phyloP scores from a whole-genome alignment of 2,329 filamentous ascomycete species.

The Capronia americana region DNA sequence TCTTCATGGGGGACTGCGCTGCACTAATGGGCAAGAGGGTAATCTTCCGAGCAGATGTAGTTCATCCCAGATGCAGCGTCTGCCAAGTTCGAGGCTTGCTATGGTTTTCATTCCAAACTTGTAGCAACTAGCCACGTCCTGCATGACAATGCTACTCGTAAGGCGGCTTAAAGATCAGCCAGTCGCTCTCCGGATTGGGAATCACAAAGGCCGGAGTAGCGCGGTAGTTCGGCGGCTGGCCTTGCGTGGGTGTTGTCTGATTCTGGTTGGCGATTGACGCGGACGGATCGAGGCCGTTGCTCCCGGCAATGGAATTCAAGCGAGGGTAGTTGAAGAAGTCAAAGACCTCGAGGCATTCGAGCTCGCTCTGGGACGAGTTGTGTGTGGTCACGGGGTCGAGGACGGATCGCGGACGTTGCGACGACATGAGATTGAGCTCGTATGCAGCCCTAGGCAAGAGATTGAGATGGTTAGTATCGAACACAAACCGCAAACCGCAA shows the following conservation, averaged over 20 bases:
- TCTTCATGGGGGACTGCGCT: background rate
- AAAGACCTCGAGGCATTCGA: slow-evolving; percentile 91
- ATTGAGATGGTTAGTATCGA: background rate
- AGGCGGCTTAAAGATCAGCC: slow-evolving; percentile 44
- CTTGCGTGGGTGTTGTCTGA: slow-evolving; percentile 24
- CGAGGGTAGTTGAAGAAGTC: slow-evolving; percentile 93
- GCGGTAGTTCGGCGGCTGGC: slow-evolving; percentile 19
- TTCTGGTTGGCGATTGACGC: slow-evolving; percentile 15
- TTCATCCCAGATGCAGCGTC: background rate
- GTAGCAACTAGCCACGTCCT: background rate
- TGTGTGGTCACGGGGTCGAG: slow-evolving; percentile 34
- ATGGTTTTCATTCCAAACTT: background rate
- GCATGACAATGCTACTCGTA: slow-evolving; percentile 23
- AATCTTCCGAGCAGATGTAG: background rate
- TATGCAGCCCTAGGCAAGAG: slow-evolving; percentile 33
- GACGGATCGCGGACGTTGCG: slow-evolving; percentile 67
- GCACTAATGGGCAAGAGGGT: background rate
- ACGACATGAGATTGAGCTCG: slow-evolving; percentile 88
- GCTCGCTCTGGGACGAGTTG: slow-evolving; percentile 58
- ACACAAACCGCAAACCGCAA: background rate
- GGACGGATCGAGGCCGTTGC: slow-evolving; percentile 23
- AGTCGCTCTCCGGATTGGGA: slow-evolving; percentile 55
- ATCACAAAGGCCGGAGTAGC: slow-evolving; percentile 52
- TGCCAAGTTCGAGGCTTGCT: background rate
- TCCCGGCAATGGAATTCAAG: slow-evolving; percentile 48